Evolutionary conservation across 441 rosid genomes (phyloP), one percentile per base, ranked within the genome.

Genomic region (Gossypium aridum): DNA sequence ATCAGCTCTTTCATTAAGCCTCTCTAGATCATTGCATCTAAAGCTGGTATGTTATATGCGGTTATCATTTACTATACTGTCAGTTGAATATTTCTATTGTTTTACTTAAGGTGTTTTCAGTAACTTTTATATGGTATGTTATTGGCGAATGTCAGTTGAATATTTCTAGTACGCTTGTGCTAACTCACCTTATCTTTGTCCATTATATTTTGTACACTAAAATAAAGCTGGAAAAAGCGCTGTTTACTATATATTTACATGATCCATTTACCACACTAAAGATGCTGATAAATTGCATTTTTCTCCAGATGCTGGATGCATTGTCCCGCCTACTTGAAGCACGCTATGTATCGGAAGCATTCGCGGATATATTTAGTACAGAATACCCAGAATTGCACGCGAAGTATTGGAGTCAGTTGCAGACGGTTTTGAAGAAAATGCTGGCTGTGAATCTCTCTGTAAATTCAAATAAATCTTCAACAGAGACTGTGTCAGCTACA

Each of bases 221-320:
- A 1, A 37, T 37, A 7, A 7, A 37, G 43, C 10, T 37, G 23
- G 51, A 7, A 31, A 37, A 31, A 31, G 13, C 16, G 23, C 4
- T 31, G 25, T 19, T 12, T 26, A 14, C 20, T 12, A 26, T 61
- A 61, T 34, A 13, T 31, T 37, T 2, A 20, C 70, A 7, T 7
- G 10, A 37, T 37, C 39, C 19, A 51, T n/a, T 43, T 61, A 26
- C 39, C 37, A 28, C 31, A 26, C 65, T 61, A 61, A 61, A 61
- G 65, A 17, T 73, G 34, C 71, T 70, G 23, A 75, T 55, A 3
- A 57, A 22, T 76, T 26, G 26, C 26, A 72, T 62, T 49, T 77
- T 17, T 37, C 20, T n/a, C 16, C 87, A 95, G 98, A 87, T 95
- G 90, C 87, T 91, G 73, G 98, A 92, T 34, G 91, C 98, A 69